Base-by-base conservation (phyloP, 352 stramenopile genomes). In the Proteromonas lacertae region DNA sequence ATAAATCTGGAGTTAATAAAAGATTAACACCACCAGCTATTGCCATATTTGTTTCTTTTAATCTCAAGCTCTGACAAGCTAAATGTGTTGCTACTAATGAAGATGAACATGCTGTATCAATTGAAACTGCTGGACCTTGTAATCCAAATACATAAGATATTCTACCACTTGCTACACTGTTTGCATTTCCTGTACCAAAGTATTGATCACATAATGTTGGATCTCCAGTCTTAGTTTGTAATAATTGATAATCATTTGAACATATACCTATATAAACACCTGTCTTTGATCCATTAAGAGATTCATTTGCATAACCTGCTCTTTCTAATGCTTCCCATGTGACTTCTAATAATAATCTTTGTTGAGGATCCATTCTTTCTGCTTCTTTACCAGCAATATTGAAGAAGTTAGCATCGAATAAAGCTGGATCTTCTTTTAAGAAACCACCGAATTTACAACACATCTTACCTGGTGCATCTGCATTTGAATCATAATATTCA, bases 321-420 rank as follows among this genome's bases (percentile, higher is more conserved):
- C n/a, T n/a, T n/a, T n/a, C n/a, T n/a, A n/a, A n/a, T n/a, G n/a
- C n/a, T n/a, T n/a, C n/a, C n/a, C n/a, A n/a, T n/a, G n/a, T n/a
- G n/a, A n/a, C n/a, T n/a, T n/a, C n/a, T n/a, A n/a, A n/a, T n/a
- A n/a, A n/a, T n/a, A n/a, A n/a, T n/a, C n/a, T n/a, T n/a, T n/a
- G n/a, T n/a, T n/a, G n/a, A n/a, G n/a, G n/a, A n/a, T n/a, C n/a
- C n/a, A n/a, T n/a, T n/a, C n/a, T n/a, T n/a, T n/a, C n/a, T n/a
- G n/a, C n/a, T n/a, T n/a, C n/a, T n/a, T n/a, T n/a, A n/a, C n/a
- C n/a, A n/a, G n/a, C n/a, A n/a, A n/a, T n/a, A 16, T 37, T 36
- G 32, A 56, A 56, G 25, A 54, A 53, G 4, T 25, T 41, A 37
- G 32, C 32, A 31, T 55, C 48, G 17, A 54, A 43, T 10, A 32